phyloP scores from a whole-genome alignment of 495 filamentous ascomycete genomes.

The Lepraria neglecta region DNA sequence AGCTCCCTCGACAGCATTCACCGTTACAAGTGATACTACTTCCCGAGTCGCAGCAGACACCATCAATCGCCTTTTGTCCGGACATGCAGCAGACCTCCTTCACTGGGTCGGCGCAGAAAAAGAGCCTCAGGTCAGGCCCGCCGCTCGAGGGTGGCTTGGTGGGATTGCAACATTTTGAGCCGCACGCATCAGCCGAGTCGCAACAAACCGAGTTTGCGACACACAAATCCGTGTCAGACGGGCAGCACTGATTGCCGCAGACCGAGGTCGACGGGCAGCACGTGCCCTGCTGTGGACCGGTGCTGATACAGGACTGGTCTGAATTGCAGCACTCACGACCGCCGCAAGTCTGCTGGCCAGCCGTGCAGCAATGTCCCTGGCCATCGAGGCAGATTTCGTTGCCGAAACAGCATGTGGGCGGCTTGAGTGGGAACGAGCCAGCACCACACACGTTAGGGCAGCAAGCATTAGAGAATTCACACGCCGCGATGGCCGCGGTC shows the following conservation, averaged over 20 bases:
- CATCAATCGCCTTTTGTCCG: background rate
- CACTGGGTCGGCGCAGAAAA: background rate
- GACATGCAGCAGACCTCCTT: background rate
- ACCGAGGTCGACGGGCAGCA: background rate
- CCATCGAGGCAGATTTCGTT: background rate
- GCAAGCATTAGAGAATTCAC: background rate
- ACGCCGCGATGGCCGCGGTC: background rate
- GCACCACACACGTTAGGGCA: background rate
- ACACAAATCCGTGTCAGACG: background rate
- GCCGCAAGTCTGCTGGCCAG: background rate
- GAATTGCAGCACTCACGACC: background rate
- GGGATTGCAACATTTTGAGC: background rate
- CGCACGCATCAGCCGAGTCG: background rate
- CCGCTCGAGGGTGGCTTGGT: background rate
- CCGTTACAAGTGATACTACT: background rate
- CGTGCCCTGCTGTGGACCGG: background rate
- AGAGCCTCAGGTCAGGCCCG: background rate
- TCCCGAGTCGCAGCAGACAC: background rate
- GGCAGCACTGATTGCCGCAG: background rate
- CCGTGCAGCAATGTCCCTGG: background rate
- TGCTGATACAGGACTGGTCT: background rate
- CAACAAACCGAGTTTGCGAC: background rate
- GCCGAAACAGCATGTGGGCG: background rate
- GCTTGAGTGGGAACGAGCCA: background rate
- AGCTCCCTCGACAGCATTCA: background rate